phyloP scores from a whole-genome alignment of 192 early-diverging fungal genomes.

The Coemansia sp. region DNA sequence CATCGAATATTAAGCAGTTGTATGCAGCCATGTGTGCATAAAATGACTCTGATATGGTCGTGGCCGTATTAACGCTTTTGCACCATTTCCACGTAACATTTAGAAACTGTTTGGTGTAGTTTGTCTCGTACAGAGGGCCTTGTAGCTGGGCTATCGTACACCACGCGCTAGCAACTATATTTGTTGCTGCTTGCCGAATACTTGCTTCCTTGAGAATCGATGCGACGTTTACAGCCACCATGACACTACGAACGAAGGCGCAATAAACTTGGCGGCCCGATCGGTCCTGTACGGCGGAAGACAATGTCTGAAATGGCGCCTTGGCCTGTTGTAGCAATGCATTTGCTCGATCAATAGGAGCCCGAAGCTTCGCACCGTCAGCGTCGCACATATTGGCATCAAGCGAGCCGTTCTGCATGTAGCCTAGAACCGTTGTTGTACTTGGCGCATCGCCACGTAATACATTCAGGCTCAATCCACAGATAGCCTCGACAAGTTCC shows the following conservation, averaged over 20 bases:
- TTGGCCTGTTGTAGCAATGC: not conserved
- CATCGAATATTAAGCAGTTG: constrained; percentile 16
- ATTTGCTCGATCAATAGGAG: not conserved
- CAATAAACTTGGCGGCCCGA: not conserved
- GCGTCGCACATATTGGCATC: not conserved
- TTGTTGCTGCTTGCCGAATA: constrained; percentile 1
- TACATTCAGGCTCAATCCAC: not conserved
- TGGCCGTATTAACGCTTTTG: constrained; percentile 10
- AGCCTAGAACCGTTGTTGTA: constrained; percentile 1
- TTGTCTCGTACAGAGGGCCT: not conserved
- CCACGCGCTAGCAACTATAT: constrained; percentile 1
- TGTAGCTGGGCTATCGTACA: not conserved
- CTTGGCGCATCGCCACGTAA: constrained; percentile 3
- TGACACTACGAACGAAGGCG: constrained; percentile 17
- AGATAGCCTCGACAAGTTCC: constrained; percentile 20
- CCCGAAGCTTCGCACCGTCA: not conserved
- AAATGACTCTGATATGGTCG: constrained; percentile 4
- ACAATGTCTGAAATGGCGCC: not conserved
- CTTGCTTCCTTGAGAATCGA: constrained; percentile 7
- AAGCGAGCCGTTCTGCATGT: constrained; percentile 2
- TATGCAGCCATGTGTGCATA: constrained; percentile 15
- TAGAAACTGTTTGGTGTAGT: constrained; percentile 22
- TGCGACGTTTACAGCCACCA: constrained; percentile 34
- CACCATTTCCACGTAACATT: constrained; percentile 42
- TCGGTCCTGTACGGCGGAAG: not conserved